Conservation (phyloP, 257 asterid species). For the Ballota nigra region DNA sequence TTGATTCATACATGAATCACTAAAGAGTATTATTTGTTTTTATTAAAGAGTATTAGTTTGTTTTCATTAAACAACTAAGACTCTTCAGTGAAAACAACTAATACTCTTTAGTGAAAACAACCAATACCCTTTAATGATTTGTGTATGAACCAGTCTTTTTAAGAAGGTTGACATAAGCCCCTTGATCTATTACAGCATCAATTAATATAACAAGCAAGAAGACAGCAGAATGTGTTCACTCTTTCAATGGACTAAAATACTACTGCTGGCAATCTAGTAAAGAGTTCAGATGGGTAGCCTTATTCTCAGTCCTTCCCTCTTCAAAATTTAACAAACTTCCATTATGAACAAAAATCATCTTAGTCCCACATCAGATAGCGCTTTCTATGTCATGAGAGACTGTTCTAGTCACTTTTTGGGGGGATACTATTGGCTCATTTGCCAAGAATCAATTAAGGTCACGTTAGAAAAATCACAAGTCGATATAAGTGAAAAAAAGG, state of each 20-base stretch:
- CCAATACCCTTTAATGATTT: too few relatives aligned
- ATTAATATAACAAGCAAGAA: neutral
- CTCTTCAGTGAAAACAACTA: too few relatives aligned
- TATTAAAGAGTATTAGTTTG: too few relatives aligned
- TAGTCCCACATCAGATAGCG: neutral
- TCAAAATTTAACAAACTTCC: neutral
- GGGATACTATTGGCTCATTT: neutral
- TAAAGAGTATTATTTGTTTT: too few relatives aligned
- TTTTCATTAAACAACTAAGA: too few relatives aligned
- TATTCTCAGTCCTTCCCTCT: neutral
- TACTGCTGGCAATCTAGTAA: neutral
- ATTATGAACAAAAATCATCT: neutral
- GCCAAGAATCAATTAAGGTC: neutral
- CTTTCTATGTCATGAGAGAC: neutral
- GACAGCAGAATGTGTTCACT: neutral
- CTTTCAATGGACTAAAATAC: neutral
- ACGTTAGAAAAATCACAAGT: neutral
- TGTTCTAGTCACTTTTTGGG: neutral
- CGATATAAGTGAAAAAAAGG: neutral
- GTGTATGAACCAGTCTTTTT: too few relatives aligned
- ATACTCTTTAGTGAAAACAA: too few relatives aligned
- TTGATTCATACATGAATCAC: too few relatives aligned
- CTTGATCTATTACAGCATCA: conserved; percentile 4
- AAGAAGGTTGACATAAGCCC: neutral
- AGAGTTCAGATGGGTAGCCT: neutral